These are phyloP conservation scores for Macrolepiota dolichaula DNA, from an alignment of 768 basidiomycete genomes.

Conservation along the genomic window DNA sequence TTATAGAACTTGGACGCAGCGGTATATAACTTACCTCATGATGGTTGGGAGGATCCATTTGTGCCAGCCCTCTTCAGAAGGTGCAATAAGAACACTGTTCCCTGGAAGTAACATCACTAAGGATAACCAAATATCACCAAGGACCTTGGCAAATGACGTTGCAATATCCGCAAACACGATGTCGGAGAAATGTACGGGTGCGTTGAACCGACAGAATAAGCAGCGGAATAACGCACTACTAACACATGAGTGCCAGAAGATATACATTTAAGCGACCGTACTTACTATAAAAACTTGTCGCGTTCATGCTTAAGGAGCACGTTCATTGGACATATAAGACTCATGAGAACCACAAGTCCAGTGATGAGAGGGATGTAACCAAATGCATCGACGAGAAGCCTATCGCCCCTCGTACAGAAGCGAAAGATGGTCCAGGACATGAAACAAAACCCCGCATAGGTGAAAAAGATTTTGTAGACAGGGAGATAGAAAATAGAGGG, in stretches of 20 bases:
- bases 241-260: neutral
- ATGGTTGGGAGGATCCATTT: conserved; percentile 79
- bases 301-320: conserved; percentile 68
- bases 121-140: conserved; percentile 93
- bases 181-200: conserved; percentile 82
- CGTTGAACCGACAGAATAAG: conserved; percentile 55
- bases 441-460: conserved; percentile 60
- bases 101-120: conserved; percentile 83
- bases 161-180: conserved; percentile 93
- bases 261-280: conserved; percentile 15
- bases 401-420: conserved; percentile 52
- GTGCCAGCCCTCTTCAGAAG: conserved; percentile 57
- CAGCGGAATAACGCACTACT: conserved; percentile 75
- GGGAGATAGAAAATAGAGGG: conserved; percentile 43
- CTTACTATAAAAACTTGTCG: conserved; percentile 76
- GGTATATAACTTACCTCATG: conserved; percentile 65
- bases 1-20: neutral
- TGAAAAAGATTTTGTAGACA: conserved; percentile 63
- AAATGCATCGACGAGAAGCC: conserved; percentile 64
- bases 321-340: conserved; percentile 66
- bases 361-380: conserved; percentile 75
- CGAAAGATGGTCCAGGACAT: conserved; percentile 70
- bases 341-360: conserved; percentile 50
- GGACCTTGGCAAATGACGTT: conserved; percentile 95
- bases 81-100: conserved; percentile 66